These are phyloP conservation scores for Bondarzewia mesenterica DNA, from an alignment of 1,284 basidiomycete genomes.

Conservation along the genomic window DNA sequence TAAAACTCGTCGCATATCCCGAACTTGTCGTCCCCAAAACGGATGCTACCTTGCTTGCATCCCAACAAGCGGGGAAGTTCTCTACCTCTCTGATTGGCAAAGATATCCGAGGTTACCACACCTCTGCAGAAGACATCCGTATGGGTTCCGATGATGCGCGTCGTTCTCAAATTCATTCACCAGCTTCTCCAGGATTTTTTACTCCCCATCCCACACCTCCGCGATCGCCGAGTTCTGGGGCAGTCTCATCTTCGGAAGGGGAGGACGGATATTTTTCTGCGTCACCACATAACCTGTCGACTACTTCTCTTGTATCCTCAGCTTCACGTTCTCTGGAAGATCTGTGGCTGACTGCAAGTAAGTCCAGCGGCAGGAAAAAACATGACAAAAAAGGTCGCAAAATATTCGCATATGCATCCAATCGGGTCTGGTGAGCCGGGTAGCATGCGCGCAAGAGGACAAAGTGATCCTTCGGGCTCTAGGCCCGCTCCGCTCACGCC, in stretches of 20 bases:
- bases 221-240: background rate
- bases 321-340: conserved; percentile 12
- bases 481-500: background rate
- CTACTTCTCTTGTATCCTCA: conserved; percentile 25
- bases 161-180: background rate
- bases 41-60: background rate
- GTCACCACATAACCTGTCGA: conserved; percentile 20
- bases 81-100: too few species aligned
- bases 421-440: too few species aligned
- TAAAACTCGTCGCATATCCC: conserved; percentile 67
- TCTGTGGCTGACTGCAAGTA: background rate
- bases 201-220: background rate
- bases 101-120: too few species aligned
- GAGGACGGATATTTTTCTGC: conserved; percentile 17
- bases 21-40: conserved; percentile 43
- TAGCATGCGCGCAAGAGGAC: too few species aligned
- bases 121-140: too few species aligned
- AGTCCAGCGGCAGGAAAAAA: too few species aligned
- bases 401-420: too few species aligned
- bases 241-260: background rate
- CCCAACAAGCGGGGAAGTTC: too few species aligned
- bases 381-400: too few species aligned
- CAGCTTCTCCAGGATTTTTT: too few species aligned
- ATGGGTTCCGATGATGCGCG: too few species aligned
- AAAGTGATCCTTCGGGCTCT: background rate